Percentiles rank a stretch among this genome's conserved stretches.
Conservation (phyloP, 2,329 filamentous ascomycete species). For the Trichoderma semiorbis region DNA sequence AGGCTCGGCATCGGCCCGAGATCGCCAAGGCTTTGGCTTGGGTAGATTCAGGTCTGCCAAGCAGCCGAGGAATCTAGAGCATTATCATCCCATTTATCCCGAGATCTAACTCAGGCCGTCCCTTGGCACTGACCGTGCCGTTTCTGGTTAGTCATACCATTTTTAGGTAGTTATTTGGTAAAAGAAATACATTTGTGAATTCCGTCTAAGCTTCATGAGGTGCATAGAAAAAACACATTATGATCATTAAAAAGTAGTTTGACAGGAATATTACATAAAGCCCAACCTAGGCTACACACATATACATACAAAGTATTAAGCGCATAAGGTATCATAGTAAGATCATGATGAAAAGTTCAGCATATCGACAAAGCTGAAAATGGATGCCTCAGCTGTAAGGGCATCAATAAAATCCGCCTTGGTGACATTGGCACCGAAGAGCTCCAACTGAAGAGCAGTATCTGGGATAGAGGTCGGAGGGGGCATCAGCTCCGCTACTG, state of each 20-base stretch:
- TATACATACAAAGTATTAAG: neutral
- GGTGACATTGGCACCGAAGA: neutral
- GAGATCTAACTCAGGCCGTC: neutral
- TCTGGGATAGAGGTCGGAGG: neutral
- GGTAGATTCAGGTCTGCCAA: neutral
- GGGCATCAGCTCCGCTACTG: neutral
- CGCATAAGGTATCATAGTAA: neutral
- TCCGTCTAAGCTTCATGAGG: neutral
- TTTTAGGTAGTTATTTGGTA: neutral
- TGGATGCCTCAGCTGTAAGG: constrained; percentile 8
- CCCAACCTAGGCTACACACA: neutral
- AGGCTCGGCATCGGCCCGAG: neutral
- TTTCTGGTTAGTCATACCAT: neutral
- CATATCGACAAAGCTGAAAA: constrained; percentile 16
- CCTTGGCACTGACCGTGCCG: neutral
- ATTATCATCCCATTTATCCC: neutral
- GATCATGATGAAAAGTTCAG: neutral
- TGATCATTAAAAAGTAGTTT: neutral
- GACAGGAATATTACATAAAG: neutral
- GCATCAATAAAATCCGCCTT: constrained; percentile 12
- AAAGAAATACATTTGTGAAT: neutral
- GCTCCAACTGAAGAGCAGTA: neutral
- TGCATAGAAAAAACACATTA: neutral
- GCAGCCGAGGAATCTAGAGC: neutral
- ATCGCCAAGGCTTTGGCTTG: neutral